Conservation (phyloP, 768 basidiomycete genomes). For the Suillus bovinus region DNA sequence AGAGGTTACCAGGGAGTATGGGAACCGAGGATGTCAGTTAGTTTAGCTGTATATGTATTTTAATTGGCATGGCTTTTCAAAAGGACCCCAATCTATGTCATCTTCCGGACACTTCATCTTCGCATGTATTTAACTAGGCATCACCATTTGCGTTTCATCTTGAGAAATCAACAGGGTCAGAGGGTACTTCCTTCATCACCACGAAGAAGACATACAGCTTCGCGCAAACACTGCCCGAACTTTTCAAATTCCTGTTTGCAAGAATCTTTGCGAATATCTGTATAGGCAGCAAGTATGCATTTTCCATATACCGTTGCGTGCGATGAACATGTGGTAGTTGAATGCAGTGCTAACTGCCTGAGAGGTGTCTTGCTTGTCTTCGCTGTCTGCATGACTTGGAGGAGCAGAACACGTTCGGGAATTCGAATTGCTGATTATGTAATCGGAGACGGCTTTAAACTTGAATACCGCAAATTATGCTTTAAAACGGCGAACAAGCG, state of each 20-base stretch:
- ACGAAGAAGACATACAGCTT: constrained; percentile 57
- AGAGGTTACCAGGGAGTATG: constrained; percentile 32
- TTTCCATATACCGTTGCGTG: constrained; percentile 84
- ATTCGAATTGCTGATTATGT: neutral
- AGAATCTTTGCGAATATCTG: constrained; percentile 79
- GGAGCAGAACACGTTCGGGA: neutral
- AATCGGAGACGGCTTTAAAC: neutral
- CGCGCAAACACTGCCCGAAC: constrained; percentile 81
- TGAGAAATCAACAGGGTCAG: neutral
- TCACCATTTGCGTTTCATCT: constrained; percentile 64
- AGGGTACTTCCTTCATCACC: neutral
- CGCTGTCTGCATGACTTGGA: constrained; percentile 23
- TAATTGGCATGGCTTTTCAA: constrained; percentile 22
- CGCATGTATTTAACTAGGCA: neutral
- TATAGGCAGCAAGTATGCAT: constrained; percentile 82
- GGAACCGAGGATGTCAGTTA: constrained; percentile 22
- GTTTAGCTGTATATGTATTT: constrained; percentile 7
- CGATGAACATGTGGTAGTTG: constrained; percentile 68
- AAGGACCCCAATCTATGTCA: constrained; percentile 11
- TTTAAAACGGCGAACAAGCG: neutral
- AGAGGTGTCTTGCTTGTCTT: constrained; percentile 45
- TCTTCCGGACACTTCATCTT: constrained; percentile 23
- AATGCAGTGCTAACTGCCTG: constrained; percentile 64
- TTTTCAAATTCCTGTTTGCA: constrained; percentile 83
- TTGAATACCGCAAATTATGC: neutral